phyloP scores from a whole-genome alignment of 805 yeast species.

The Saturnispora mendoncae region DNA sequence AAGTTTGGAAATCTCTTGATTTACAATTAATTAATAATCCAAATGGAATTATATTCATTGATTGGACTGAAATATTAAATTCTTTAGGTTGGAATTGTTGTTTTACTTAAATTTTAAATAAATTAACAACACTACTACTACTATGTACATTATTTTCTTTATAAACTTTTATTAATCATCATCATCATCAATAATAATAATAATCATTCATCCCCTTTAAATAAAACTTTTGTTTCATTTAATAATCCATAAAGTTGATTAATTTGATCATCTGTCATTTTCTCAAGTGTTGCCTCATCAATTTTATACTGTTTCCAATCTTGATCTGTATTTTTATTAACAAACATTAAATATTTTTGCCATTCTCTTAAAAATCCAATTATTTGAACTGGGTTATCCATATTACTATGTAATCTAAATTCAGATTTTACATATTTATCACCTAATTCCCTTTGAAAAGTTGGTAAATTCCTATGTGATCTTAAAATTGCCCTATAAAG shows the following conservation, averaged over 20 bases:
- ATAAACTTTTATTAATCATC: not conserved
- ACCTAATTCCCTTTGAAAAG: constrained; percentile 67
- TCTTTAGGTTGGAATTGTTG: constrained; percentile 34
- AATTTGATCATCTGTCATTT: constrained; percentile 86
- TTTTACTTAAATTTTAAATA: constrained; percentile 19
- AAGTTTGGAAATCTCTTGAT: constrained; percentile 32
- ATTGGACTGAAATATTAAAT: constrained; percentile 35
- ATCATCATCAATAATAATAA: too few species aligned
- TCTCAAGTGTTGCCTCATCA: constrained; percentile 57
- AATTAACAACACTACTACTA: too few species aligned
- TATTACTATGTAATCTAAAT: constrained; percentile 70
- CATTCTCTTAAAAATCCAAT: constrained; percentile 90
- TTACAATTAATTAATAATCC: constrained; percentile 16
- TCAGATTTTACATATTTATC: constrained; percentile 86
- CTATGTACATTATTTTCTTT: not conserved
- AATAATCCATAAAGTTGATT: constrained; percentile 72
- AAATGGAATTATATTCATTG: constrained; percentile 24
- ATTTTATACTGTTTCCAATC: constrained; percentile 58
- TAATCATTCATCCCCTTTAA: constrained; percentile 4
- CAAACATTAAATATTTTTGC: constrained; percentile 71
- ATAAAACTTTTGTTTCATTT: constrained; percentile 48
- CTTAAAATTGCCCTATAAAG: constrained; percentile 75
- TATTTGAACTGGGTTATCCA: constrained; percentile 87
- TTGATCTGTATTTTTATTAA: constrained; percentile 39
- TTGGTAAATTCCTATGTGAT: constrained; percentile 66